Evolutionary conservation across 345 rosid genomes (phyloP).

Genomic region (Eucalyptus pumila): DNA sequence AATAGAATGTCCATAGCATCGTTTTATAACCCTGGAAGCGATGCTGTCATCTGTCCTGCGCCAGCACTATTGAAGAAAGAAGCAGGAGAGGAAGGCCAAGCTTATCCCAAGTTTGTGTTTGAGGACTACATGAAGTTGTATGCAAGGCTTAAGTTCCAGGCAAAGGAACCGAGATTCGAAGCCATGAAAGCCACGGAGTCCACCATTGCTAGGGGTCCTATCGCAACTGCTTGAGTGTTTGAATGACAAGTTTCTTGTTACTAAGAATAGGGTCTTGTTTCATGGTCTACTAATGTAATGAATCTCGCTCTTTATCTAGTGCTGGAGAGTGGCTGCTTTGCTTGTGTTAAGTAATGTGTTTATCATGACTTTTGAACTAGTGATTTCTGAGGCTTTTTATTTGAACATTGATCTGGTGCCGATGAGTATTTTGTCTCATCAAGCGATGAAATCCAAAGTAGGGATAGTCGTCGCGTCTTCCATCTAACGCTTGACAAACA

Average conservation of each 20-base stretch:
- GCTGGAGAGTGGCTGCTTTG: background rate
- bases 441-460: background rate
- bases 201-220: background rate
- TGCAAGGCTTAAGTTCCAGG: constrained; percentile 57
- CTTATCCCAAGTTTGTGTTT: constrained; percentile 72
- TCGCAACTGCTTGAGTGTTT: background rate
- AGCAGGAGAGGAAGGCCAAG: constrained; percentile 16
- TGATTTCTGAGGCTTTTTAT: background rate
- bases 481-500: background rate
- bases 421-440: background rate
- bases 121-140: constrained; percentile 91
- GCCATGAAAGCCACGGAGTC: constrained; percentile 56
- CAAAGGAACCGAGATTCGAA: constrained; percentile 89
- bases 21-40: constrained; percentile 87
- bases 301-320: background rate
- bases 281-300: background rate
- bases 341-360: background rate
- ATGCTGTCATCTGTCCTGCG: constrained; percentile 75
- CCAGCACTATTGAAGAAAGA: constrained; percentile 34
- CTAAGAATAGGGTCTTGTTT: background rate
- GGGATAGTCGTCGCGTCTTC: background rate
- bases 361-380: background rate
- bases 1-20: constrained; percentile 85
- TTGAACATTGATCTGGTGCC: background rate
- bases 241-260: background rate